phyloP scores from a whole-genome alignment of 2,329 filamentous ascomycete genomes.

The Ceratocystis alfenasii region DNA sequence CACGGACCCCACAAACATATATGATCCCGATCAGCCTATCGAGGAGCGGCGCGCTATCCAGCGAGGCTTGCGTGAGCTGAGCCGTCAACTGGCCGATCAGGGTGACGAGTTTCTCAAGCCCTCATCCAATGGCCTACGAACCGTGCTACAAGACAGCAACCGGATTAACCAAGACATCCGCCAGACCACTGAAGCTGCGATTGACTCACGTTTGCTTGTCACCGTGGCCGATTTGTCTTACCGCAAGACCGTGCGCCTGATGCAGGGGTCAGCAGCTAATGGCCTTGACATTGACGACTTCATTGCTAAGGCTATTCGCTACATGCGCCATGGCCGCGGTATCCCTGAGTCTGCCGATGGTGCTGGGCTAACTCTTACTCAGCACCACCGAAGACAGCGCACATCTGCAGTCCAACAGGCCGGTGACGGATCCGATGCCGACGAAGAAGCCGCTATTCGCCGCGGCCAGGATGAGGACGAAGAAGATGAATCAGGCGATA shows the following conservation, averaged over 20 bases:
- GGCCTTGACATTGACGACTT: constrained; percentile 87
- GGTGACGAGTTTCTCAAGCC: constrained; percentile 58
- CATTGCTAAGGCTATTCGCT: constrained; percentile 76
- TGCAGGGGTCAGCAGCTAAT: constrained; percentile 57
- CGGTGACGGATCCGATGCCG: constrained; percentile 20
- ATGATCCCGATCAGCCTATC: constrained; percentile 73
- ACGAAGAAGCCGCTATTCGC: constrained; percentile 30
- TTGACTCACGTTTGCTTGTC: constrained; percentile 79
- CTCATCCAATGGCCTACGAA: constrained; percentile 51
- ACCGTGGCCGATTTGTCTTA: constrained; percentile 67
- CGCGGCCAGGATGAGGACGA: constrained; percentile 29
- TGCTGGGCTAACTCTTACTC: constrained; percentile 35
- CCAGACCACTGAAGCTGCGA: constrained; percentile 80
- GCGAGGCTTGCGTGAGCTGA: constrained; percentile 56
- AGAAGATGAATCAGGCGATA: constrained; percentile 58
- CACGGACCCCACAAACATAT: constrained; percentile 36
- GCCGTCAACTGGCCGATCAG: constrained; percentile 44
- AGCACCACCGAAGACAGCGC: constrained; percentile 34
- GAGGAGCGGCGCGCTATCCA: constrained; percentile 61
- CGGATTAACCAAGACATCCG: constrained; percentile 55
- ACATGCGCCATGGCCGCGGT: constrained; percentile 61
- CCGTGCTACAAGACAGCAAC: constrained; percentile 56
- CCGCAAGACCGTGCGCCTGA: constrained; percentile 63
- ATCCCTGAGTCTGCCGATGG: constrained; percentile 37
- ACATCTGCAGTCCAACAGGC: constrained; percentile 27